A percentile compares a stretch with the other conserved stretches of the same genome.
These are phyloP conservation scores for Alopecurus myosuroides DNA, from an alignment of 176 grass and related monocot species.

Conservation along the genomic window DNA sequence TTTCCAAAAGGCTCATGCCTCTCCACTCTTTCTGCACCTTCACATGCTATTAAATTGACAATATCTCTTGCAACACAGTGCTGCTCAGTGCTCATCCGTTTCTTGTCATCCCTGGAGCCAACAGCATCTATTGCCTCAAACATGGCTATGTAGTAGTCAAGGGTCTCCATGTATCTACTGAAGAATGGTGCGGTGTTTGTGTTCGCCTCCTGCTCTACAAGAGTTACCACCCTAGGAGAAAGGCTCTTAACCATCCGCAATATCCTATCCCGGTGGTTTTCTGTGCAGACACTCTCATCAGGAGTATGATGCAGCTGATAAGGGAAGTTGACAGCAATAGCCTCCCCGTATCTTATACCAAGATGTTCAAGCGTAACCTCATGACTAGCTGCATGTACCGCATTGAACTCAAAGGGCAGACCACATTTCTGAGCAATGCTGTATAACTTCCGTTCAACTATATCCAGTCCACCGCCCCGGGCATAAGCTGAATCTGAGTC, in stretches of 20 bases:
- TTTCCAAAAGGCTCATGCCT: slow-evolving; percentile 59
- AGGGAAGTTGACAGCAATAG: slow-evolving; percentile 71
- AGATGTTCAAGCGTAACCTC: slow-evolving; percentile 63
- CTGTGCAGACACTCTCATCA: slow-evolving; percentile 65
- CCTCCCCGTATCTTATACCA: slow-evolving; percentile 47
- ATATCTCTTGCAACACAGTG: slow-evolving; percentile 86
- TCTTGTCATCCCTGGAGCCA: slow-evolving; percentile 44
- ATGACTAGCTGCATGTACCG: slow-evolving; percentile 49
- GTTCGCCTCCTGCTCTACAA: slow-evolving; percentile 79
- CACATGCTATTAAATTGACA: slow-evolving; percentile 82
- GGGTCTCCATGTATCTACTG: slow-evolving; percentile 69
- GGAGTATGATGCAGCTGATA: slow-evolving; percentile 84
- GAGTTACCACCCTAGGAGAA: slow-evolving; percentile 60
- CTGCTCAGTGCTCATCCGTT: slow-evolving; percentile 69
- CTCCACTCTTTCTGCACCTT: slow-evolving; percentile 66
- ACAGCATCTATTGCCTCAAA: slow-evolving; percentile 73
- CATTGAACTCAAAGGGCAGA: slow-evolving; percentile 69
- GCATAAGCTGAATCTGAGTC: slow-evolving; percentile 60
- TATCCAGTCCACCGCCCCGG: slow-evolving; percentile 53
- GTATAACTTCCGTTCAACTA: slow-evolving; percentile 51
- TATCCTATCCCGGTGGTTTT: slow-evolving; percentile 72
- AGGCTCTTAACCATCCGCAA: slow-evolving; percentile 72
- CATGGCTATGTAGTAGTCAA: slow-evolving; percentile 75
- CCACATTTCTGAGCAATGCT: slow-evolving; percentile 32
- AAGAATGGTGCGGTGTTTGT: slow-evolving; percentile 82